These are phyloP conservation scores for Talaromyces wortmannii DNA, from an alignment of 495 filamentous ascomycete genomes.

Conservation along the genomic window DNA sequence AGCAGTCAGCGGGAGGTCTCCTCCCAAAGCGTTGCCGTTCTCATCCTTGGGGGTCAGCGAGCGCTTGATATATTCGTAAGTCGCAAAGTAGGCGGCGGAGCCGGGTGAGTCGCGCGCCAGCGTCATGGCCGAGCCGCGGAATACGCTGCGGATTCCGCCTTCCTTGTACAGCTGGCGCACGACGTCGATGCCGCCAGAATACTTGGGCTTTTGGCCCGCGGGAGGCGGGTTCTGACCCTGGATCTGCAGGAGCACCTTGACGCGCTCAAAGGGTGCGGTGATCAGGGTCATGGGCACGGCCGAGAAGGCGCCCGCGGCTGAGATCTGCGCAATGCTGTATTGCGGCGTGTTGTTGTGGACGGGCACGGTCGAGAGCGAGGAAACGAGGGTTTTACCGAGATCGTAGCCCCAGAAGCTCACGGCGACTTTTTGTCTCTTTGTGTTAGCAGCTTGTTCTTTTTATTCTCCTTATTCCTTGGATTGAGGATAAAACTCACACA, in stretches of 20 bases:
- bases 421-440: constrained; percentile 54
- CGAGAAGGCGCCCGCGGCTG: constrained; percentile 92
- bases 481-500: too few species aligned
- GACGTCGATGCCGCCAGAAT: constrained; percentile 84
- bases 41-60: constrained; percentile 79
- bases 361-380: constrained; percentile 53
- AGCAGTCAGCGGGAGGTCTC: constrained; percentile 68
- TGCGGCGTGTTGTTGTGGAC: constrained; percentile 53
- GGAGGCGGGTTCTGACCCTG: constrained; percentile 84
- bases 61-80: constrained; percentile 93
- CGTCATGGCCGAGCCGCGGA: constrained; percentile 84
- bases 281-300: constrained; percentile 97
- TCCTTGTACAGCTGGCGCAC: constrained; percentile 90
- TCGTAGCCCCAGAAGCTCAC: constrained; percentile 99
- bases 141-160: constrained; percentile 84
- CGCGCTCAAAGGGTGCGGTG: constrained; percentile 96
- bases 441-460: not conserved
- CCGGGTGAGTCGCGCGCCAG: constrained; percentile 91
- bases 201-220: constrained; percentile 88
- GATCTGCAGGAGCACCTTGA: constrained; percentile 97
- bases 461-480: too few species aligned
- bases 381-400: constrained; percentile 82
- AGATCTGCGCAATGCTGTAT: constrained; percentile 80
- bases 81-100: constrained; percentile 90
- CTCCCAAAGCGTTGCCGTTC: constrained; percentile 56